phyloP scores from a whole-genome alignment of 441 rosid genomes.

The Gossypium schwendimanii region DNA sequence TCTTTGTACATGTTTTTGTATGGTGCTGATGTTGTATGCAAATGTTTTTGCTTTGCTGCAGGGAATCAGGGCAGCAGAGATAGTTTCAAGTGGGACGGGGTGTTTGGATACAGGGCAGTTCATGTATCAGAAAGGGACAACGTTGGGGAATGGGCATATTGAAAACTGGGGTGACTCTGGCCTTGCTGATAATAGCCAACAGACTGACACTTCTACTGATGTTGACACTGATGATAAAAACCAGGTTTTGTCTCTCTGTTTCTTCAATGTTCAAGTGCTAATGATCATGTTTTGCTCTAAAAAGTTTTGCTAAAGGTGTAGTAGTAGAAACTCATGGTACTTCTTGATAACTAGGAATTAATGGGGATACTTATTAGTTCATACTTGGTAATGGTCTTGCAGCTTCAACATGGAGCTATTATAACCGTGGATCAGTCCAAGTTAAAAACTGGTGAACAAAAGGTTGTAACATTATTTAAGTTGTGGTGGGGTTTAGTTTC shows the following conservation, averaged over 20 bases:
- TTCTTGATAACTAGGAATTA: no score
- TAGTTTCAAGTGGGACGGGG: slow-evolving; percentile 38
- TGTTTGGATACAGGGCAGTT: slow-evolving; percentile 74
- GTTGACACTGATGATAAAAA: slow-evolving; percentile 76
- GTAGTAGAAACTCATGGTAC: no score
- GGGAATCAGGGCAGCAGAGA: slow-evolving; percentile 44
- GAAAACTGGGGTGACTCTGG: slow-evolving; percentile 90
- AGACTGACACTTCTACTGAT: slow-evolving; percentile 96
- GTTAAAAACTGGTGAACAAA: slow-evolving; percentile 52
- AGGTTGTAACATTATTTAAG: slow-evolving; percentile 30
- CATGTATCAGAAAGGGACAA: slow-evolving; percentile 50
- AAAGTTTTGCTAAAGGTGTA: no score
- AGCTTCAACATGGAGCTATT: slow-evolving; percentile 37
- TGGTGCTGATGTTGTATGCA: neutral
- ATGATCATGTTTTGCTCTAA: no score
- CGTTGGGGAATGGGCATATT: slow-evolving; percentile 49
- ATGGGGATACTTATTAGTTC: no score
- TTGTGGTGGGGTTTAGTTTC: neutral
- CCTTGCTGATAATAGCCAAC: slow-evolving; percentile 81
- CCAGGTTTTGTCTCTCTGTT: slow-evolving; percentile 48
- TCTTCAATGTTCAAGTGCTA: slow-evolving; percentile 21
- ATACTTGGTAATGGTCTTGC: neutral
- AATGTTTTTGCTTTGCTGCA: slow-evolving; percentile 13
- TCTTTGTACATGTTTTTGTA: neutral
- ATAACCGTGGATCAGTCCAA: slow-evolving; percentile 52